Evolutionary conservation across 176 grass and related monocot genomes (phyloP).

Genomic region (Oryza meyeriana): DNA sequence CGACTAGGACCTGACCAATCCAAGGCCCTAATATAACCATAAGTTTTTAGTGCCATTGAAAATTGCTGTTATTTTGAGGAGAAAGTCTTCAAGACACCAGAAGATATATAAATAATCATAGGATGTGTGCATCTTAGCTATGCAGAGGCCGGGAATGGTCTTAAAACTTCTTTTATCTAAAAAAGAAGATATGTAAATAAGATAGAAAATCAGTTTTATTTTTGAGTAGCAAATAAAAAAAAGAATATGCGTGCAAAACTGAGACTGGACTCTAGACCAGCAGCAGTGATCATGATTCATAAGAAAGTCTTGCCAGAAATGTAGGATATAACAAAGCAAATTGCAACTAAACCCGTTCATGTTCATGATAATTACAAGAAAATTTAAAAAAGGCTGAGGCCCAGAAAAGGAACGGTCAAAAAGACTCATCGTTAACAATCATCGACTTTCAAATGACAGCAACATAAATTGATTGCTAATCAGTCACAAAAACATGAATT

Average conservation of each 20-base stretch:
- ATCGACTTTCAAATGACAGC: slow-evolving; percentile 34
- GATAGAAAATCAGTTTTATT: neutral
- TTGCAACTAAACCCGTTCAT: slow-evolving; percentile 3
- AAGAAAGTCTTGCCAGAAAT: neutral
- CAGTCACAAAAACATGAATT: neutral
- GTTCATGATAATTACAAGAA: neutral
- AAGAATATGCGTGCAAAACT: neutral
- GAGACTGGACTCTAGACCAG: neutral
- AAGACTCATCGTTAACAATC: slow-evolving; percentile 24
- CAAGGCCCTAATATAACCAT: neutral
- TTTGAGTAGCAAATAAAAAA: neutral
- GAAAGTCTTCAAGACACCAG: neutral
- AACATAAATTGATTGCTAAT: slow-evolving; percentile 19
- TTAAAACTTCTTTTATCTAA: no score
- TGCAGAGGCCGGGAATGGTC: no score
- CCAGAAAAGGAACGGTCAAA: slow-evolving; percentile 25
- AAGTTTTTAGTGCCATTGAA: slow-evolving; percentile 5
- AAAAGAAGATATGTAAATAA: neutral
- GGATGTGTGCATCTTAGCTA: no score
- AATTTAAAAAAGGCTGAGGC: slow-evolving; percentile 4
- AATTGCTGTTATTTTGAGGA: slow-evolving; percentile 11
- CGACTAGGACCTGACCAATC: slow-evolving; percentile 30
- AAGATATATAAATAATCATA: neutral
- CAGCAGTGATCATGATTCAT: neutral
- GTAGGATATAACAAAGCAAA: neutral